Base-by-base conservation (phyloP, 2,329 filamentous ascomycete genomes). In the Diaporthe eres region DNA sequence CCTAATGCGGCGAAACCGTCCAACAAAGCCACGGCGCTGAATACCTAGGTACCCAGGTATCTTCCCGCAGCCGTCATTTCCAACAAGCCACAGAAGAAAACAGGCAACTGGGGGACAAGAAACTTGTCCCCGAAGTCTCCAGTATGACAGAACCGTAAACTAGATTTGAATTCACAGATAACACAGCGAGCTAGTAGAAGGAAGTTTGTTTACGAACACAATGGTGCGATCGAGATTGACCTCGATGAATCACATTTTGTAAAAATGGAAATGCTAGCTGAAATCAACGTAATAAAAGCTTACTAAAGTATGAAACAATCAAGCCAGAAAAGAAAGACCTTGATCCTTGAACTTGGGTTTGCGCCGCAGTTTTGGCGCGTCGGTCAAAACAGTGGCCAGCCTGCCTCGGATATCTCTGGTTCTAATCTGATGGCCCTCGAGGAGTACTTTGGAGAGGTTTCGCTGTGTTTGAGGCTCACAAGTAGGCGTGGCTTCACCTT, bases 371-470 rank as follows among this genome's bases (percentile, higher is more conserved):
- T 25, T 70, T 12, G 65, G 65, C 49, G 49, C 65, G 3, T 55
- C 15, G 13, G 47, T 42, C 37, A 42, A 53, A 15, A 55, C 49
- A 28, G 65, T 55, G 6, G 34, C 65, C n/a, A 70, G 34, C 22
- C n/a, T 55, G 13, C 65, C 65, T 17, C 22, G 49, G 8, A 70
- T 51, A 22, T 70, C 49, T 28, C 34, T 34, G 8, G 34, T 34
- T 34, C 65, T 25, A 34, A 70, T 55, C n/a, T 55, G 65, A 42
- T 17, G 49, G 55, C 65, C 65, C 17, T 70, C 49, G 13, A 28
- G 2, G 34, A 12, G 17, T 3, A 17, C 12, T 3, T 42, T 55
- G 2, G 47, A n/a, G 55, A 55, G 31, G 5, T 10, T 0, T 22
- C 8, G 22, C 12, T 25, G 49, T 6, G 3, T n/a, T 15, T 55